Conservation (phyloP, 2,329 filamentous ascomycete genomes). For the Fusarium aywerte region DNA sequence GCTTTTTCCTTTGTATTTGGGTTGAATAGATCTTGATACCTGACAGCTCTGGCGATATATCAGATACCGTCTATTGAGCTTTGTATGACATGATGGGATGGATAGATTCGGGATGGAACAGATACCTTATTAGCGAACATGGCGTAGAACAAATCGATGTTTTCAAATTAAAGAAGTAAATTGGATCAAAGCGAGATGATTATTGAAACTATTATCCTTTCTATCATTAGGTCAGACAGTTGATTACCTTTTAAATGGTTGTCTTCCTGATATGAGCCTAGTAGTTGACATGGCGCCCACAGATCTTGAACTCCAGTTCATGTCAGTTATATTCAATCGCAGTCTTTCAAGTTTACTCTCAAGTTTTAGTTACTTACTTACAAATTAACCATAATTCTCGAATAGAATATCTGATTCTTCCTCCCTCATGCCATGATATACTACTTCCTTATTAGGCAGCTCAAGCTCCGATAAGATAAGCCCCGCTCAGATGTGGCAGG, state of each 20-base stretch:
- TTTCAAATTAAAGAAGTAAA: not conserved
- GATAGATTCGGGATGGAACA: not conserved
- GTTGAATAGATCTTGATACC: constrained; percentile 27
- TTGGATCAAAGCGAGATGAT: not conserved
- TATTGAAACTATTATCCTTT: not conserved
- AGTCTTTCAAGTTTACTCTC: too few species aligned
- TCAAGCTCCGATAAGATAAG: constrained; percentile 36
- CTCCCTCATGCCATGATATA: not conserved
- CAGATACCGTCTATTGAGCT: constrained; percentile 20
- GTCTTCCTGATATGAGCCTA: too few species aligned
- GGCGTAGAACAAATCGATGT: not conserved
- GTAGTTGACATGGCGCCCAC: too few species aligned
- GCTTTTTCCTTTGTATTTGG: constrained; percentile 3
- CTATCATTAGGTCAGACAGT: too few species aligned
- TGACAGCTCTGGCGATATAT: constrained; percentile 22
- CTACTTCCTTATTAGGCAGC: constrained; percentile 13
- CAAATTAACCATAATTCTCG: too few species aligned
- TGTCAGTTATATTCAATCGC: too few species aligned
- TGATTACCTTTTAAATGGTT: too few species aligned
- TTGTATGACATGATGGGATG: not conserved
- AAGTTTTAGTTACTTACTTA: too few species aligned
- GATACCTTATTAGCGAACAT: not conserved
- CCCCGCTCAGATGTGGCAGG: constrained; percentile 20
- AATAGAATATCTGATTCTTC: too few species aligned
- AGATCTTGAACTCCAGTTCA: too few species aligned